These are phyloP conservation scores for Pythium plurisporium DNA, from an alignment of 352 stramenopile genomes.

Conservation along the genomic window DNA sequence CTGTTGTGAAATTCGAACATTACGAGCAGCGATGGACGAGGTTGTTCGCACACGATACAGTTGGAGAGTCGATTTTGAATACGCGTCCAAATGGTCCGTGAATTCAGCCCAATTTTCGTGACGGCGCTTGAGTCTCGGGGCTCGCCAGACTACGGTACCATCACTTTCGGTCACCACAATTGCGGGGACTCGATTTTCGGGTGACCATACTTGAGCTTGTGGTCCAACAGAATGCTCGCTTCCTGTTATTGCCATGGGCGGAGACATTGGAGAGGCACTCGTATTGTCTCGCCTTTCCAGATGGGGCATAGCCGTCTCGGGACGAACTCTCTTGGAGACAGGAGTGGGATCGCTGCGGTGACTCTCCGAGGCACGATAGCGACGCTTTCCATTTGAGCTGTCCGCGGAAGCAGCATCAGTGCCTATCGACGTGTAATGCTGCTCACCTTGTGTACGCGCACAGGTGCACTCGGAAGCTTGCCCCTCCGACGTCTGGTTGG, in stretches of 20 bases:
- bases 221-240: neutral
- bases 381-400: neutral
- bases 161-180: constrained; percentile 19
- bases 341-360: neutral
- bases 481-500: neutral
- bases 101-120: constrained; percentile 58
- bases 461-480: constrained; percentile 6
- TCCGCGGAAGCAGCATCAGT: neutral
- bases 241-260: neutral
- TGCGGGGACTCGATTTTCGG: constrained; percentile 16
- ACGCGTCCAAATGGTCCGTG: constrained; percentile 51
- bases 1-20: constrained; percentile 50
- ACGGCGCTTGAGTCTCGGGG: constrained; percentile 37
- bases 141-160: constrained; percentile 41
- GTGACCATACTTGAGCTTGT: constrained; percentile 20
- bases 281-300: too few relatives aligned
- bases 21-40: constrained; percentile 60
- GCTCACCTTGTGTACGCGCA: neutral
- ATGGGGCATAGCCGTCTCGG: neutral
- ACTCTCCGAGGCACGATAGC: neutral
- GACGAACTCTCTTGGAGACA: neutral
- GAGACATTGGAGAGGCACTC: too few relatives aligned
- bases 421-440: neutral
- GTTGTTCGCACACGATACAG: constrained; percentile 74
- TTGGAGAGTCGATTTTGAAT: constrained; percentile 58